Conservation (phyloP, 129 eudicot species). For the Deinandra increscens region DNA sequence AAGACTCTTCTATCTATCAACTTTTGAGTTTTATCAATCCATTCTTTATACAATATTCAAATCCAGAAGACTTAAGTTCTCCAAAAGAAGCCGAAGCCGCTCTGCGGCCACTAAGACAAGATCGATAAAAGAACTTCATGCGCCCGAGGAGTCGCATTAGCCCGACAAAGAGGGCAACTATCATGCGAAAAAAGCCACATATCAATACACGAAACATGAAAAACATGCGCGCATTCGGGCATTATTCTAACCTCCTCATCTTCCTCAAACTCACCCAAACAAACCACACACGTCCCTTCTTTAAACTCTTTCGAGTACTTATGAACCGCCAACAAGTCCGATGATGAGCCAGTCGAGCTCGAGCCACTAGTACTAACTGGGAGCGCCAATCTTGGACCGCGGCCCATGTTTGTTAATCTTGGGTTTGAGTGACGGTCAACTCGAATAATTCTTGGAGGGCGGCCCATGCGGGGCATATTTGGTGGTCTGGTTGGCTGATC, state of each 20-base stretch:
- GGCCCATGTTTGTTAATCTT: no score
- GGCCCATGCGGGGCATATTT: background rate
- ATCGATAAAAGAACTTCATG: constrained; percentile 27
- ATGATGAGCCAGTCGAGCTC: constrained; percentile 24
- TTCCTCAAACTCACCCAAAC: constrained; percentile 57
- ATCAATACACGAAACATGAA: constrained; percentile 56
- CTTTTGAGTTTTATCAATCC: no score
- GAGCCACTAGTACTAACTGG: constrained; percentile 10
- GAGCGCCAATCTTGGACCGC: constrained; percentile 17
- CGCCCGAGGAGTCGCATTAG: constrained; percentile 33
- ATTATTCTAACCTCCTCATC: constrained; percentile 50
- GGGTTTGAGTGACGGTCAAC: constrained; percentile 13
- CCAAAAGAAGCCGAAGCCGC: background rate
- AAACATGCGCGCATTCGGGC: constrained; percentile 57
- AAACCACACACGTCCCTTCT: constrained; percentile 48
- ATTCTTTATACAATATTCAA: background rate
- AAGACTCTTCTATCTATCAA: no score
- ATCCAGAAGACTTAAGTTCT: background rate
- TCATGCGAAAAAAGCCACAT: constrained; percentile 56
- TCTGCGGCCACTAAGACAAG: constrained; percentile 15
- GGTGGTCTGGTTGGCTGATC: constrained; percentile 27
- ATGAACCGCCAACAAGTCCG: constrained; percentile 27
- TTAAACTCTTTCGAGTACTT: constrained; percentile 42
- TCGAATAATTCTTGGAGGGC: background rate
- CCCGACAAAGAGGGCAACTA: constrained; percentile 63